Evolutionary conservation across 2,329 filamentous ascomycete genomes (phyloP).

Genomic region (Apiospora hydei): DNA sequence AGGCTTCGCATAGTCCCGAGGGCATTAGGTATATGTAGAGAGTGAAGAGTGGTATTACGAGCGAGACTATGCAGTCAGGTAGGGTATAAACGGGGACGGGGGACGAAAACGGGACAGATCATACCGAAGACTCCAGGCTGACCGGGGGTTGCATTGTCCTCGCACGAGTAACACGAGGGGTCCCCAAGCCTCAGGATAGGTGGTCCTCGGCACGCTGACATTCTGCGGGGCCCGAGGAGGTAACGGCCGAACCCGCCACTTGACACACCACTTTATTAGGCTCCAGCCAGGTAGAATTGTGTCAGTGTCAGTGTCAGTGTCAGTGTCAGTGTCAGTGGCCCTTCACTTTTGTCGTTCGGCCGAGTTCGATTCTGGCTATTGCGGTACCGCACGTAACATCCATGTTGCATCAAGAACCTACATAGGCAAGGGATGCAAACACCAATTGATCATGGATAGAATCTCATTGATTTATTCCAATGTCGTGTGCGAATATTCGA

Average conservation of each 20-base stretch:
- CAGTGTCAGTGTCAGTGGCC: not conserved
- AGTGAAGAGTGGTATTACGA: not conserved
- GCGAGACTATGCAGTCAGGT: not conserved
- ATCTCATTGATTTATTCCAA: not conserved
- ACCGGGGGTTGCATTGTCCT: not conserved
- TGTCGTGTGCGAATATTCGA: not conserved
- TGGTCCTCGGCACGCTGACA: constrained; percentile 14
- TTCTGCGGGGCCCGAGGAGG: constrained; percentile 1
- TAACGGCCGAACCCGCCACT: constrained; percentile 10
- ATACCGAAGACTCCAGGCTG: not conserved
- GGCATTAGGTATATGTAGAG: not conserved
- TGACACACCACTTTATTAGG: not conserved
- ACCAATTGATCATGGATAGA: not conserved
- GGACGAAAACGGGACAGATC: constrained; percentile 14
- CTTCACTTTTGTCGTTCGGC: not conserved
- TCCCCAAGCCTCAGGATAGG: not conserved
- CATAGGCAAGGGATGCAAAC: not conserved
- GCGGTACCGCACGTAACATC: too few relatives aligned
- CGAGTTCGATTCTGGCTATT: not conserved
- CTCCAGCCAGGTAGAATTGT: not conserved
- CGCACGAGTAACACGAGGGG: not conserved
- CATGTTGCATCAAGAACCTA: too few relatives aligned
- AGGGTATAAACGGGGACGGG: not conserved
- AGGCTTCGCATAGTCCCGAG: not conserved
- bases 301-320: not conserved